Base-by-base conservation (phyloP, 345 rosid genomes). In the Salix viminalis region DNA sequence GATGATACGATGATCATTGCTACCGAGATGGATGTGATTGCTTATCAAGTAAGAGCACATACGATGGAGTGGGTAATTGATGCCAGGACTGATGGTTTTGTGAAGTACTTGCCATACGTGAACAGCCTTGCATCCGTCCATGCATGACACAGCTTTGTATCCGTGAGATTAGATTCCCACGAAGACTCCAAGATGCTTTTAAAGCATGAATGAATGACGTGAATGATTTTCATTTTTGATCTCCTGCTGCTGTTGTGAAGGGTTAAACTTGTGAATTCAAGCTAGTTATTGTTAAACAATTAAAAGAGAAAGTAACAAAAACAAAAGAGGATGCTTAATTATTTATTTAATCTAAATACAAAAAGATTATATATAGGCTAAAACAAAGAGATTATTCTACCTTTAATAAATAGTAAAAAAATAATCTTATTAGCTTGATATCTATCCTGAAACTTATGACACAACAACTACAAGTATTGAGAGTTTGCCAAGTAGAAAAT, bases 71-170 rank as follows among this genome's bases (percentile, higher is more conserved):
- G 75, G 42, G 39, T 77, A 0, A 70, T 76, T 46, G 13, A 46
- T 32, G 48, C 42, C 67, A 58, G 68, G 52, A 19, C n/a, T 23
- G 24, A 18, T 28, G 81, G 72, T 15, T 71, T 30, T 34, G 50
- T 24, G 36, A 84, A 32, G 77, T 79, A 66, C 61, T 75, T 87
- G 70, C 87, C 88, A 2, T 84, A 87, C 46, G 75, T 85, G 65
- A 87, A 84, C 79, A 78, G 68, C 75, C 83, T 87, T 39, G 88
- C 75, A 3, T 9, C 50, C 24, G 77, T 82, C 30, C 2, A 9
- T 9, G 30, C 6, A 12, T 21, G 28, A 58, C 28, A 11, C 64
- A 4, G 28, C 28, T 23, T 56, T 21, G 62, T 56, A n/a, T 56
- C 62, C 12, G 62, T n/a, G 28, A 56, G 62, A 56, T 56, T 56